These are phyloP conservation scores for Dipteronia sinensis DNA, from an alignment of 345 rosid genomes.

Conservation along the genomic window DNA sequence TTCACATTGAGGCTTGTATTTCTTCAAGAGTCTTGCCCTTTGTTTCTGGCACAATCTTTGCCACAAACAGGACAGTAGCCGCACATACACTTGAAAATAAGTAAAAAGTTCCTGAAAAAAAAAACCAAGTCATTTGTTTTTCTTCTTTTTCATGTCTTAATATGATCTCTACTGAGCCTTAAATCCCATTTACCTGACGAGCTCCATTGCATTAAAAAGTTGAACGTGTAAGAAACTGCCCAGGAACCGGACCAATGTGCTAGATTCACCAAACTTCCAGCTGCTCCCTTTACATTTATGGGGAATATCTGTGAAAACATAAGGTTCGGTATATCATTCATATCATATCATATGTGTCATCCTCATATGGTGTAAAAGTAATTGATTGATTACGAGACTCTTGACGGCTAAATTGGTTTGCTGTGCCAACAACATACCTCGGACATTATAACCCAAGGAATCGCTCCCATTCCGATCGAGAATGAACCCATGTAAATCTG, in stretches of 20 bases:
- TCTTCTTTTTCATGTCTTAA: background rate
- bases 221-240: conserved; percentile 13
- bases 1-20: conserved; percentile 21
- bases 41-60: conserved; percentile 23
- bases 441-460: conserved; percentile 57
- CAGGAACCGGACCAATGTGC: conserved; percentile 1
- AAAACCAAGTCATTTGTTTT: background rate
- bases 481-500: conserved; percentile 44
- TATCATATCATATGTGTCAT: background rate
- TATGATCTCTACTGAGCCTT: background rate
- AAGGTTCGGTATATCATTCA: background rate
- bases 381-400: background rate
- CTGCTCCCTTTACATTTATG: conserved; percentile 27
- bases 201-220: conserved; percentile 22
- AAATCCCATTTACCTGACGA: background rate
- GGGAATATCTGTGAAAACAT: conserved; percentile 25
- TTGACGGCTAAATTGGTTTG: background rate
- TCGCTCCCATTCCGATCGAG: conserved; percentile 51
- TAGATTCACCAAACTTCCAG: conserved; percentile 26
- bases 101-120: background rate
- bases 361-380: background rate
- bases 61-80: conserved; percentile 11
- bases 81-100: background rate
- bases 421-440: conserved; percentile 29
- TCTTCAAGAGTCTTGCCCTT: conserved; percentile 30